phyloP scores from a whole-genome alignment of 2,329 filamentous ascomycete species.

The Botrytis pseudocinerea region DNA sequence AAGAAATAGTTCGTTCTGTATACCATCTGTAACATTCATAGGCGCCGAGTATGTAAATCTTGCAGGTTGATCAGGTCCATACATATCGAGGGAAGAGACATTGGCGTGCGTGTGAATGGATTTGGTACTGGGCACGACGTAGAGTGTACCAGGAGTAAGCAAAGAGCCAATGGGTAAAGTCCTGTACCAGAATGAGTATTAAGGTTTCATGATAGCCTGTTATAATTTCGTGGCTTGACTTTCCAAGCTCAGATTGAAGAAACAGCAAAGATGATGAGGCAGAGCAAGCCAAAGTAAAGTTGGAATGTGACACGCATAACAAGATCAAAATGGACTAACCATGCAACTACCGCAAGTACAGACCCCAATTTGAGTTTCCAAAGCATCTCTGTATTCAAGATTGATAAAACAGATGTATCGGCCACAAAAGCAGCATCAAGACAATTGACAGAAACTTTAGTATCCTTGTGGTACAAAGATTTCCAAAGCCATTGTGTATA shows the following conservation, averaged over 20 bases:
- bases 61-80: constrained; percentile 5
- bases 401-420: constrained; percentile 18
- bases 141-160: constrained; percentile 29
- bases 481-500: constrained; percentile 31
- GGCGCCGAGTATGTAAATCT: constrained; percentile 24
- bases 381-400: constrained; percentile 27
- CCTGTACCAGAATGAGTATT: constrained; percentile 2
- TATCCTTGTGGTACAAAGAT: constrained; percentile 23
- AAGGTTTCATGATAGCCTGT: not conserved
- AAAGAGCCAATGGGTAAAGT: constrained; percentile 22
- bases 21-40: constrained; percentile 6
- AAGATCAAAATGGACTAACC: constrained; percentile 15
- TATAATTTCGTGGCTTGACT: not conserved
- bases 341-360: constrained; percentile 24
- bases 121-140: constrained; percentile 23
- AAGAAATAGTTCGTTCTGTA: constrained; percentile 21
- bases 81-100: constrained; percentile 24
- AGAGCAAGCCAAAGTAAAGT: not conserved
- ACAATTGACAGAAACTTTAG: constrained; percentile 23
- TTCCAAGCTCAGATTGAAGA: not conserved
- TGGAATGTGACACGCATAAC: not conserved
- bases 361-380: constrained; percentile 27
- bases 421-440: constrained; percentile 29
- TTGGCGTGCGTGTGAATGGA: not conserved
- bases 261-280: not conserved